Base-by-base conservation (phyloP, 768 basidiomycete species). In the Lentinus brumalis region DNA sequence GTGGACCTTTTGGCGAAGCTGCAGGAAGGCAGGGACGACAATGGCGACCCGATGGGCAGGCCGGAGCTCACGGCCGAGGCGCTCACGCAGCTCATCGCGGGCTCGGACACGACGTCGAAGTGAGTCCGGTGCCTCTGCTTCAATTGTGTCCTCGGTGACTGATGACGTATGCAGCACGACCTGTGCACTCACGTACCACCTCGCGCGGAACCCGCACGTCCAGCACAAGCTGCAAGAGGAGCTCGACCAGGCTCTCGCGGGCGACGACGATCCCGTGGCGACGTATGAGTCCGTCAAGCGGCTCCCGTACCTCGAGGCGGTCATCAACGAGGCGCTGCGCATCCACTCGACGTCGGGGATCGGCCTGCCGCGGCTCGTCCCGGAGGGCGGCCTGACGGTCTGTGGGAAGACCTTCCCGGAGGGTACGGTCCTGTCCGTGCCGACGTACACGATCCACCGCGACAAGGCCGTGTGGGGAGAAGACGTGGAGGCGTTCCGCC, bases 21-120 rank as follows among this genome's bases (percentile, higher is more conserved):
- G 2, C 89, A 93, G 69, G 76, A 81, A 42, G 92, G 86, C 6
- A 83, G 85, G 64, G 95, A 96, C 69, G 84, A 86, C 50, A 77
- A 82, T n/a, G 95, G 94, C 15, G 85, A 92, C 4, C 85, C 81
- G 1, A 88, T 97, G 89, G 86, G 89, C 0, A 79, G 81, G 30
- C 86, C 85, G 66, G 95, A 96, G 70, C 75, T 97, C 57, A 96
- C 93, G 1, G 94, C 94, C 0, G 95, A 97, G 76, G 89, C 90
- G 47, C 74, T 92, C 18, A 94, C 93, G 0, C 84, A 94, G 50
- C 81, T 95, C 16, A 94, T 95, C 64, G 92, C 92, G 6, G 94
- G 94, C 1, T 91, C 89, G 4, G 94, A 97, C 68, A 97, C 94
- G 1, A 96, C 95, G 0, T 94, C 94, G 49, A 97, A 96, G 91